Percentiles rank a stretch among this genome's conserved stretches.
Conservation (phyloP, 345 rosid species). For the Euphorbia lathyris region DNA sequence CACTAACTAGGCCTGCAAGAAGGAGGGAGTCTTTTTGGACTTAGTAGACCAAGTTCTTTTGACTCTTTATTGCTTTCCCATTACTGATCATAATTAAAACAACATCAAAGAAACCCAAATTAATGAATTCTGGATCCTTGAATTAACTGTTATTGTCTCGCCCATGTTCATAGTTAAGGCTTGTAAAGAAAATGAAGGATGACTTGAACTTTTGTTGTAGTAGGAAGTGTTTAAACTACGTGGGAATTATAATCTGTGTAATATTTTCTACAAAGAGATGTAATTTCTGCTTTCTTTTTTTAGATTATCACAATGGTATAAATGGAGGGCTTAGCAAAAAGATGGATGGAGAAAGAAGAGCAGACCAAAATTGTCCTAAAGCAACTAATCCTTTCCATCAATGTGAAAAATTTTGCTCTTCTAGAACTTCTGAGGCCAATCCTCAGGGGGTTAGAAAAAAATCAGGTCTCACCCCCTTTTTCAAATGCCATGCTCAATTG, state of each 20-base stretch:
- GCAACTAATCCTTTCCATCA: slow-evolving; percentile 59
- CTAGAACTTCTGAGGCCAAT: slow-evolving; percentile 29
- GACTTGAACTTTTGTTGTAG: background rate
- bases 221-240: background rate
- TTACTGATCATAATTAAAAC: background rate
- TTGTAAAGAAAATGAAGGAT: background rate
- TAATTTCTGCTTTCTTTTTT: slow-evolving; percentile 13
- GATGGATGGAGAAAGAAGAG: slow-evolving; percentile 39
- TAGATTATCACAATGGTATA: slow-evolving; percentile 38
- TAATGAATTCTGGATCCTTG: background rate
- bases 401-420: slow-evolving; percentile 45
- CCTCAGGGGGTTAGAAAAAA: slow-evolving; percentile 31
- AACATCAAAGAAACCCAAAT: background rate
- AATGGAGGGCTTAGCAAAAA: slow-evolving; percentile 33
- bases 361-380: slow-evolving; percentile 38
- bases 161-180: background rate
- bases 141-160: background rate
- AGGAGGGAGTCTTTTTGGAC: background rate
- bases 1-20: background rate
- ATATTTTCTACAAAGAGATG: slow-evolving; percentile 7
- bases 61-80: background rate
- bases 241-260: slow-evolving; percentile 6
- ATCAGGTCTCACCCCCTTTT: slow-evolving; percentile 42
- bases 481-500: slow-evolving; percentile 6
- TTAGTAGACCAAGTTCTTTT: background rate